phyloP scores from a whole-genome alignment of 2,329 filamentous ascomycete species.

The Tolypocladium pustulatum region DNA sequence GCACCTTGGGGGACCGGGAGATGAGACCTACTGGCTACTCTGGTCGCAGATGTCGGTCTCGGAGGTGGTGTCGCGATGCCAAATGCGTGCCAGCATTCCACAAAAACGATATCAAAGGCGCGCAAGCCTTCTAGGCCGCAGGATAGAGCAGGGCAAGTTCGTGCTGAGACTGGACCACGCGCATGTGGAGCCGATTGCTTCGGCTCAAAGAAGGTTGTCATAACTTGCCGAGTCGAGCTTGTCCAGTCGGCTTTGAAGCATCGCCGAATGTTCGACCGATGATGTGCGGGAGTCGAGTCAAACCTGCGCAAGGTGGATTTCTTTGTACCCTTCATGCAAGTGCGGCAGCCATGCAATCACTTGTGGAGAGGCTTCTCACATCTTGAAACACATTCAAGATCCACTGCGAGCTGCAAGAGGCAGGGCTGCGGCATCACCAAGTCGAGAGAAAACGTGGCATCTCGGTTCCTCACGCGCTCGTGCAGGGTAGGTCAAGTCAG shows the following conservation, averaged over 20 bases:
- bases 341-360: not conserved
- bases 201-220: not conserved
- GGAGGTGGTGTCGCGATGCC: not conserved
- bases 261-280: not conserved
- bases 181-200: not conserved
- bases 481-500: not conserved
- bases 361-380: too few relatives aligned
- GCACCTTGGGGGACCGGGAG: not conserved
- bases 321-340: not conserved
- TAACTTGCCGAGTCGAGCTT: not conserved
- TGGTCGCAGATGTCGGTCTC: not conserved
- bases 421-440: not conserved
- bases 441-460: not conserved
- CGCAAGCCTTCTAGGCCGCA: not conserved
- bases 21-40: not conserved
- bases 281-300: not conserved
- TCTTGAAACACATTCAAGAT: not conserved
- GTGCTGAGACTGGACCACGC: not conserved
- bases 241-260: not conserved
- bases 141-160: not conserved
- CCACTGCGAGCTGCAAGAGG: too few relatives aligned
- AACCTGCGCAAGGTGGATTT: not conserved
- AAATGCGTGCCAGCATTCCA: not conserved
- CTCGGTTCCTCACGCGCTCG: not conserved
- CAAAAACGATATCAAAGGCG: not conserved